Percentiles rank a stretch among this genome's conserved stretches.
Evolutionary conservation across 306 rosid species (phyloP).

Genomic region (Lablab purpureus): DNA sequence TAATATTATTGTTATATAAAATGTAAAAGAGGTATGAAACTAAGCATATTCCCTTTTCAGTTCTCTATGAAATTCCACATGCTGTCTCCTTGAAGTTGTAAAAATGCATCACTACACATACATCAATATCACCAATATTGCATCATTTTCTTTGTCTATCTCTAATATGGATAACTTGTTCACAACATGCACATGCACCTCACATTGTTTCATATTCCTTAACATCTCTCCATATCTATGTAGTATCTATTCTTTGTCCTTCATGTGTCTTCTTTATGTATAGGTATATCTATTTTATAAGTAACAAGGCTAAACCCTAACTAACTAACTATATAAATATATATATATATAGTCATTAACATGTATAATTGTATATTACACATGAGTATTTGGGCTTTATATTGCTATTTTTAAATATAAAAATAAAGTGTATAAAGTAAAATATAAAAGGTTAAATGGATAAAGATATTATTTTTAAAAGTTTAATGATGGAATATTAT

Average conservation of each 20-base stretch:
- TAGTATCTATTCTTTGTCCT: neutral
- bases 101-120: constrained; percentile 41
- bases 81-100: constrained; percentile 43
- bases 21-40: constrained; percentile 11
- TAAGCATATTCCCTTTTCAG: constrained; percentile 32
- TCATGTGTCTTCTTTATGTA: neutral
- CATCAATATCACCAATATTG: constrained; percentile 9
- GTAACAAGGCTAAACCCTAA: neutral
- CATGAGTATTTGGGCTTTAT: neutral
- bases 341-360: neutral
- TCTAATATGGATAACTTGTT: constrained; percentile 15
- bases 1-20: no score
- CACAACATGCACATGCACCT: constrained; percentile 9
- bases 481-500: neutral
- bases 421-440: neutral
- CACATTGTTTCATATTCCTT: neutral
- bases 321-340: no score
- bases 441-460: neutral
- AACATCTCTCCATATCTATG: neutral
- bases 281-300: neutral
- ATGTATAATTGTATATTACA: neutral
- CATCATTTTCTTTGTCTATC: constrained; percentile 30
- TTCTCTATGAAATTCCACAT: constrained; percentile 41
- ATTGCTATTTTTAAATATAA: neutral
- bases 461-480: no score